Evolutionary conservation across 345 rosid genomes (phyloP), one percentile per base, ranked within the genome.

Genomic region (Garcia nutans): DNA sequence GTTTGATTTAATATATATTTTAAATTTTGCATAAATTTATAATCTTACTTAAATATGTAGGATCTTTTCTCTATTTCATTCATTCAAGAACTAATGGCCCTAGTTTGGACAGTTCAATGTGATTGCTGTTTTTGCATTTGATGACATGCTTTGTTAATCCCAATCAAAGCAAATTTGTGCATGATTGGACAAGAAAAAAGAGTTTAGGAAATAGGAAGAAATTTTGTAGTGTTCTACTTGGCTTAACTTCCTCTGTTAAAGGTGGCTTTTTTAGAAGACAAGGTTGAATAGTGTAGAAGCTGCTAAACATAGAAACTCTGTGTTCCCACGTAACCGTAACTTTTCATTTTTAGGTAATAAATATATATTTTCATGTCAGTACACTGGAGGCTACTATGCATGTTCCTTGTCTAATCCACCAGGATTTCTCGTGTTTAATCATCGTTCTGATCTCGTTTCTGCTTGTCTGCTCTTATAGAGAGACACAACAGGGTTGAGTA

Each of bases 401-500:
- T 47, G 6, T 26, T 12, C 56, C n/a, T n/a, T 47, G 37, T 12
- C 28, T 6, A 37, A 17, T 6, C 13, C 63, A 44, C 42, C 37
- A 19, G 13, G 41, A 54, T 42, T 74, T 52, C 22, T 23, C 4
- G n/a, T 65, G 26, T 55, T 15, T 5, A 1, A 44, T 65, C 50
- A 23, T 67, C 37, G 6, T 6, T 1, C 16, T 75, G 17, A 65
- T 10, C 13, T 5, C 65, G 26, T 77, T 76, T 61, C 45, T 17
- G 75, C 70, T 80, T 74, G 33, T 79, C 60, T 76, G 74, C 76
- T 75, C 44, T 63, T 79, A 9, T 77, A 92, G 98, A 92, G 96
- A 79, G 96, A 94, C 85, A 89, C 96, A 13, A 86, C 88, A 44
- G 93, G 90, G 71, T 82, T 92, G 84, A 84, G 83, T 63, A 78